These are phyloP conservation scores for Claviceps fusiformis DNA, from an alignment of 2,329 filamentous ascomycete species.

Conservation along the genomic window DNA sequence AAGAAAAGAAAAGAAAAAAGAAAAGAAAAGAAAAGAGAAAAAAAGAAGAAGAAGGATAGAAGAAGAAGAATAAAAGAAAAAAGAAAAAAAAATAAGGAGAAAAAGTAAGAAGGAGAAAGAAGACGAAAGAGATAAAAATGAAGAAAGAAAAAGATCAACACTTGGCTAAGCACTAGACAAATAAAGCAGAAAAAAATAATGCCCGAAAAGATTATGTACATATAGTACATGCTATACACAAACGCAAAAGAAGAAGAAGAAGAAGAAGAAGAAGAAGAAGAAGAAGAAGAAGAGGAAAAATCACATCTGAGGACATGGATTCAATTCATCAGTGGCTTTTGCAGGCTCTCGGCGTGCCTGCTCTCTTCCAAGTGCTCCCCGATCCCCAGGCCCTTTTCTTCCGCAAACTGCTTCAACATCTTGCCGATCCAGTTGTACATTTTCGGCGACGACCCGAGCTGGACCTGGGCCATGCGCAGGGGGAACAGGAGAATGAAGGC, in stretches of 20 bases:
- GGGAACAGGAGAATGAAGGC: conserved; percentile 5
- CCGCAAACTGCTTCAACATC: conserved; percentile 4
- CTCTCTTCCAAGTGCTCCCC: conserved; percentile 1
- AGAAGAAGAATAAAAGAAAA: no score
- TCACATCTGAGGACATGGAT: neutral
- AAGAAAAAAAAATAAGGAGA: no score
- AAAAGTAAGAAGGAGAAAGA: no score
- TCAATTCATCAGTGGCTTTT: neutral
- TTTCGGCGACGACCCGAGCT: conserved; percentile 1
- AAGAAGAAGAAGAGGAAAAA: no score
- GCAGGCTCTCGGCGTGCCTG: neutral
- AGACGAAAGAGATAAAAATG: no score
- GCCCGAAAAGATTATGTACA: neutral
- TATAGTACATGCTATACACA: neutral
- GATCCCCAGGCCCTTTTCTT: conserved; percentile 2
- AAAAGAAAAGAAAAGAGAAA: no score
- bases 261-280: no score
- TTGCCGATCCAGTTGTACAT: conserved; percentile 3
- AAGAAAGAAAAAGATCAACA: no score
- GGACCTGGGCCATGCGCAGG: conserved; percentile 1
- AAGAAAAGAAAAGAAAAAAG: no score
- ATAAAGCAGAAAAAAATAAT: neutral
- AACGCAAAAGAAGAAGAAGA: no score
- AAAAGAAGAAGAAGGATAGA: no score
- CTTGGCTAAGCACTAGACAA: neutral